Base-by-base conservation (phyloP, 2,329 filamentous ascomycete genomes). In the Xylaria sp. region DNA sequence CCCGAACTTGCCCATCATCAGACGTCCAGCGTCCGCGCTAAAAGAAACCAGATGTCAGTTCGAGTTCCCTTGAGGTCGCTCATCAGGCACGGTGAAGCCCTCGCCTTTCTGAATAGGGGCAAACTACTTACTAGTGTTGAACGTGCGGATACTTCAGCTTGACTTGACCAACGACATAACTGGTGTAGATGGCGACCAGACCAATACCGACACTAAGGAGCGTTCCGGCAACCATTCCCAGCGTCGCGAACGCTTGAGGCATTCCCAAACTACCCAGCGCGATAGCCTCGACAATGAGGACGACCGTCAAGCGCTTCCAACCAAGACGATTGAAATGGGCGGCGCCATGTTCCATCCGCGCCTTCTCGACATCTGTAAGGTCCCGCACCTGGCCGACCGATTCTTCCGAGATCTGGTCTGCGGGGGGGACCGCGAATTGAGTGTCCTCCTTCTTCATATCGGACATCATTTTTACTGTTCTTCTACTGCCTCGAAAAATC, bases 281-380 rank as follows among this genome's bases (percentile, higher is more conserved):
- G 63, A 85, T 83, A 56, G 83, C 83, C 73, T 85, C 82, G 68
- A 85, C 83, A 62, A 85, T 83, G 62, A 85, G 77, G 27, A 85
- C 79, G 21, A 85, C 74, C 2, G 82, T 84, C 33, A 85, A 77
- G 11, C 83, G 81, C 71, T 85, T 85, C 83, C 83, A 85, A 54
- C 83, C 83, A 21, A 85, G 78, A 40, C 80, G 79, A 64, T 83
- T 75, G 71, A 85, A 85, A 57, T 82, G 78, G 13, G 79, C 80
- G 49, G 75, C 71, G 57, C 81, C 82, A 67, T 79, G 70, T 6
- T 75, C 76, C 11, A 75, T 75, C 69, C 80, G 83, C 63, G 79
- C 77, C 71, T 80, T 78, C 72, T 83, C 81, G 40, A 79, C 66
- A 63, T 82, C 80, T 58, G 70, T 69, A 51, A 74, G 67, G 53